These are phyloP conservation scores for Maudiozyma pseudohumilis DNA, from an alignment of 805 yeast genomes.

Conservation along the genomic window DNA sequence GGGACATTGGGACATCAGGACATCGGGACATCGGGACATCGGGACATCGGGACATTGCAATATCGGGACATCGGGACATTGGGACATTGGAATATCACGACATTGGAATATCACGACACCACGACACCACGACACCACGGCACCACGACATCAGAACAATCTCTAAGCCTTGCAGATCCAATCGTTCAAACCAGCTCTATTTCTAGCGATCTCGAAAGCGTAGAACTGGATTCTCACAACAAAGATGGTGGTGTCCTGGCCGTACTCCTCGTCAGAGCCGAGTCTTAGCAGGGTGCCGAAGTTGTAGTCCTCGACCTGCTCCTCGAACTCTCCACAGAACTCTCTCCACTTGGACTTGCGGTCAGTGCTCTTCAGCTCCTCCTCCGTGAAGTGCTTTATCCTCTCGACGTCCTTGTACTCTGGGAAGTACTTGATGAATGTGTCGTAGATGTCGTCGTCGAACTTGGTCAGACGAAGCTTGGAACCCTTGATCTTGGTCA, in stretches of 20 bases:
- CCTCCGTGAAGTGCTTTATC: slow-evolving; percentile 56
- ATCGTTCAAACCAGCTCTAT: slow-evolving; percentile 81
- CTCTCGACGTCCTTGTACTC: slow-evolving; percentile 59
- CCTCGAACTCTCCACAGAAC: slow-evolving; percentile 74
- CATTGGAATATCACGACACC: too few relatives aligned
- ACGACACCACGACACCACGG: too few relatives aligned
- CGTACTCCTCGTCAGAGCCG: slow-evolving; percentile 63
- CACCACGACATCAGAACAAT: too few relatives aligned
- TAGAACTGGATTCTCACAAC: slow-evolving; percentile 90
- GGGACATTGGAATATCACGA: too few relatives aligned
- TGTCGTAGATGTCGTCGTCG: slow-evolving; percentile 60
- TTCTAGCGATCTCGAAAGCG: slow-evolving; percentile 90
- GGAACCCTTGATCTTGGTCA: slow-evolving; percentile 69
- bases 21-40: too few relatives aligned
- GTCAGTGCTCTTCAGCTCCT: slow-evolving; percentile 63
- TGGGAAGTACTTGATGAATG: slow-evolving; percentile 69
- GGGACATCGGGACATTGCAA: too few relatives aligned
- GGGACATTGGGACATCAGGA: too few relatives aligned
- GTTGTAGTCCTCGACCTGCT: slow-evolving; percentile 76
- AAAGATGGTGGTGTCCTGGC: slow-evolving; percentile 75
- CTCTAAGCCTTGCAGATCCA: slow-evolving; percentile 55
- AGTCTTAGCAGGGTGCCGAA: slow-evolving; percentile 88
- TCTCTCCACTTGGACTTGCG: slow-evolving; percentile 90
- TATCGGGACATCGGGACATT: too few relatives aligned
- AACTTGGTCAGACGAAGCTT: slow-evolving; percentile 59